Evolutionary conservation across 2,329 filamentous ascomycete species (phyloP).

Genomic region (Helotiales sp.): DNA sequence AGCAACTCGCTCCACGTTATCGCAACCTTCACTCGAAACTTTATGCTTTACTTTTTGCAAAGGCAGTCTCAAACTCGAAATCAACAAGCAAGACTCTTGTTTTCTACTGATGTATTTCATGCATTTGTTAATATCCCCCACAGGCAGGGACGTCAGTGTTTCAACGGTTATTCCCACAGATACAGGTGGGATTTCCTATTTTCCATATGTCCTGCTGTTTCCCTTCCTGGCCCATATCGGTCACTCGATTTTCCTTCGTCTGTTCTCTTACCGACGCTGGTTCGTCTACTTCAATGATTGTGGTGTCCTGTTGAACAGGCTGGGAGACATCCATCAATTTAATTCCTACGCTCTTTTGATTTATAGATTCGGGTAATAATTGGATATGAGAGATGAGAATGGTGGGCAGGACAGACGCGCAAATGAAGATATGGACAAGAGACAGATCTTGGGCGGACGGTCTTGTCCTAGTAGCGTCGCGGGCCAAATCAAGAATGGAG

Average conservation of each 20-base stretch:
- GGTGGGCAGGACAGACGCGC: not conserved
- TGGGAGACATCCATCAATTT: not conserved
- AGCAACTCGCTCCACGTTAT: too few species aligned
- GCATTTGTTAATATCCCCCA: not conserved
- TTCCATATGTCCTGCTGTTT: not conserved
- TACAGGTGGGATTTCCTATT: not conserved
- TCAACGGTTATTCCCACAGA: not conserved
- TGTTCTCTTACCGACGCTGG: constrained; percentile 3
- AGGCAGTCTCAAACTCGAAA: not conserved
- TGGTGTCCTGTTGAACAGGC: constrained; percentile 6
- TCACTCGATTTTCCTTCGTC: constrained; percentile 1
- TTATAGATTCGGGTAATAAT: not conserved
- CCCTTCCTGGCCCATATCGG: not conserved
- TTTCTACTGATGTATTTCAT: not conserved
- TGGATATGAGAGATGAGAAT: not conserved
- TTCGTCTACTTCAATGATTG: not conserved
- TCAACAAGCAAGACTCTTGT: not conserved
- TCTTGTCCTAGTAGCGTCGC: not conserved
- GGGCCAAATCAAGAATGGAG: not conserved
- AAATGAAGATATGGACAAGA: not conserved
- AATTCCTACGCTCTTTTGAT: not conserved
- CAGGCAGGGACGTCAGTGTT: not conserved
- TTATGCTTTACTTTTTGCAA: not conserved
- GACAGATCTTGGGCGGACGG: not conserved
- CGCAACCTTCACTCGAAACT: not conserved